These are phyloP conservation scores for Naematelia encephala DNA, from an alignment of 768 basidiomycete species.

Conservation along the genomic window DNA sequence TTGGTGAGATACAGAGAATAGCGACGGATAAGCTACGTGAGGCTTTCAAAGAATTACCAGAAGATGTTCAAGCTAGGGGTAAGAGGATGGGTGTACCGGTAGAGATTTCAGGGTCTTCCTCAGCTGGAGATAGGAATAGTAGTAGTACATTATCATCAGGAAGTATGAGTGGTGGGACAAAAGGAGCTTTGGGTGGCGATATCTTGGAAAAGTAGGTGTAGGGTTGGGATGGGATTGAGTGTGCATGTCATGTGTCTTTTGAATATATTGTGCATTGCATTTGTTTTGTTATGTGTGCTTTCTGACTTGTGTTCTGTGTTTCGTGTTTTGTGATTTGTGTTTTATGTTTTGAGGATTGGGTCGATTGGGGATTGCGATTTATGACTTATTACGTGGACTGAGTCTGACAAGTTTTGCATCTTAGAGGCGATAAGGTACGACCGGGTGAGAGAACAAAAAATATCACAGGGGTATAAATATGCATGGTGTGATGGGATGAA, in stretches of 20 bases:
- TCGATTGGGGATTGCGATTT: no score
- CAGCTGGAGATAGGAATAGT: background rate
- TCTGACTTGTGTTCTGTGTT: no score
- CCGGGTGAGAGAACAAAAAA: no score
- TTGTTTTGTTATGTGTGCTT: no score
- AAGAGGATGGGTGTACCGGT: constrained; percentile 25
- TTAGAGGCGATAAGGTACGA: no score
- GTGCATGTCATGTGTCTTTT: background rate
- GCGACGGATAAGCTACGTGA: constrained; percentile 48
- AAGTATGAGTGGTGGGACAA: background rate
- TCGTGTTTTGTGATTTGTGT: no score
- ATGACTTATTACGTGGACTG: no score
- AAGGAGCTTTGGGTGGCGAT: constrained; percentile 17
- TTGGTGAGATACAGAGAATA: constrained; percentile 34
- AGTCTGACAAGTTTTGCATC: no score
- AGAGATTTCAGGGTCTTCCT: constrained; percentile 8
- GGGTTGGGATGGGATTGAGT: no score
- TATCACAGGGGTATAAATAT: background rate
- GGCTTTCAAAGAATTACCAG: constrained; percentile 42
- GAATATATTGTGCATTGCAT: no score
- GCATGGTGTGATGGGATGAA: no score
- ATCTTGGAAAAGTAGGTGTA: constrained; percentile 30
- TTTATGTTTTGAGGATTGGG: no score
- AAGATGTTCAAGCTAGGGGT: background rate
- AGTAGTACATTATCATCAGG: background rate